phyloP scores from a whole-genome alignment of 495 filamentous ascomycete genomes.

The Lepidopterella palustris region DNA sequence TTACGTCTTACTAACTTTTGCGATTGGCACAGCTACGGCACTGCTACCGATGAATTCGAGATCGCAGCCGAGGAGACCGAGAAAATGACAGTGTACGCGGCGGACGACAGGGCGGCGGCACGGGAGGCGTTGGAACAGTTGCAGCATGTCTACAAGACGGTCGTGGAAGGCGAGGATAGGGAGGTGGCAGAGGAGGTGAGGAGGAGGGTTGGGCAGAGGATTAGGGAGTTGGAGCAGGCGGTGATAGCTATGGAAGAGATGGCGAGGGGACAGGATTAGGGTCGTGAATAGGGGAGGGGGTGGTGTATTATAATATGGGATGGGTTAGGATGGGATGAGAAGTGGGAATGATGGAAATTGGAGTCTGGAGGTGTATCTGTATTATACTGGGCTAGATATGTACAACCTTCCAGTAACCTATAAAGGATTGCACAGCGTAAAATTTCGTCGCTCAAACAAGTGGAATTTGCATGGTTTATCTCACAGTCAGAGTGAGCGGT shows the following conservation, averaged over 20 bases:
- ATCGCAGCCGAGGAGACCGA: slow-evolving; percentile 52
- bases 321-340: too few species aligned
- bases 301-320: too few species aligned
- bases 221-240: slow-evolving; percentile 50
- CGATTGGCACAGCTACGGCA: slow-evolving; percentile 35
- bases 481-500: too few species aligned
- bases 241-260: slow-evolving; percentile 45
- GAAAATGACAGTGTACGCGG: slow-evolving; percentile 49
- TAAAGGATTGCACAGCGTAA: too few species aligned
- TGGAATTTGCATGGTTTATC: too few species aligned
- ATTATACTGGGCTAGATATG: too few species aligned
- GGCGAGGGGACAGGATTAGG: slow-evolving; percentile 33
- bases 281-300: not conserved
- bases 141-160: slow-evolving; percentile 42
- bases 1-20: not conserved
- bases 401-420: too few species aligned
- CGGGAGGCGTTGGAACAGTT: slow-evolving; percentile 46
- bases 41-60: slow-evolving; percentile 50
- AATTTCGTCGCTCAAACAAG: too few species aligned
- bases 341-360: too few species aligned
- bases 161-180: slow-evolving; percentile 33
- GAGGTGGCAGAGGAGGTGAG: slow-evolving; percentile 45
- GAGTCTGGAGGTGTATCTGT: too few species aligned
- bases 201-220: slow-evolving; percentile 43
- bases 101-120: slow-evolving; percentile 48